A percentile compares a stretch with the other conserved stretches of the same genome.
Conservation (phyloP, 768 basidiomycete genomes). For the Termitomyces sp. region DNA sequence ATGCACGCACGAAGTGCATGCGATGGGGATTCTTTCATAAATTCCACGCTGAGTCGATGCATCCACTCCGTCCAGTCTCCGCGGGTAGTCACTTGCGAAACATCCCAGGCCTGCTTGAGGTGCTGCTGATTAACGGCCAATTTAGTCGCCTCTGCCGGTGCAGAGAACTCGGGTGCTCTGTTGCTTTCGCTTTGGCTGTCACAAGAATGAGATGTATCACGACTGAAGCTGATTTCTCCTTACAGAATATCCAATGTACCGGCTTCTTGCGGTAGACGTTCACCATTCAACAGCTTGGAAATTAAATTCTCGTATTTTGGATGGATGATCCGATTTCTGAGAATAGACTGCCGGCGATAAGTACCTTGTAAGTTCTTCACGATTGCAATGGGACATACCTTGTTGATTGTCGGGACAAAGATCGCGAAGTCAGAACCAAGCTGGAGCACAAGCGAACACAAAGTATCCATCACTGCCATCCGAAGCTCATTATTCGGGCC, state of each 20-base stretch:
- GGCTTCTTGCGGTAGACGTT: slow-evolving; percentile 84
- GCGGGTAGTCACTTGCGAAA: slow-evolving; percentile 64
- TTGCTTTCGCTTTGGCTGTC: slow-evolving; percentile 52
- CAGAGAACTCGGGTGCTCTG: slow-evolving; percentile 70
- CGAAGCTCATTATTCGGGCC: slow-evolving; percentile 74
- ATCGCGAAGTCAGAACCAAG: slow-evolving; percentile 97
- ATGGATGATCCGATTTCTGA: slow-evolving; percentile 75
- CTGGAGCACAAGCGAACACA: slow-evolving; percentile 90
- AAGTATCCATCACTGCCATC: slow-evolving; percentile 85
- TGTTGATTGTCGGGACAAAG: slow-evolving; percentile 96
- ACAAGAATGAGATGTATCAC: slow-evolving; percentile 2
- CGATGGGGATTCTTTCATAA: slow-evolving; percentile 98
- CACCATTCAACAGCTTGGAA: slow-evolving; percentile 85
- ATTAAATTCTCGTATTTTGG: slow-evolving; percentile 86
- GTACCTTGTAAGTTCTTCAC: neutral
- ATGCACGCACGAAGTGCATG: slow-evolving; percentile 97
- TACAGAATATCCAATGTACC: slow-evolving; percentile 67
- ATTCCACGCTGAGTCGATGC: slow-evolving; percentile 86
- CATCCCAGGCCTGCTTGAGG: slow-evolving; percentile 95
- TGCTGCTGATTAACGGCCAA: slow-evolving; percentile 96
- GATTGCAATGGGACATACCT: slow-evolving; percentile 44
- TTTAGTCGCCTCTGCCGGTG: slow-evolving; percentile 81
- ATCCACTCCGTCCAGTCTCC: slow-evolving; percentile 98
- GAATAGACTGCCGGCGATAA: slow-evolving; percentile 51
- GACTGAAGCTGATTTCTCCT: slow-evolving; percentile 18